Percentiles rank a stretch among this genome's conserved stretches.
Evolutionary conservation across 2,329 filamentous ascomycete genomes (phyloP).

Genomic region (Graphilbum fragrans): DNA sequence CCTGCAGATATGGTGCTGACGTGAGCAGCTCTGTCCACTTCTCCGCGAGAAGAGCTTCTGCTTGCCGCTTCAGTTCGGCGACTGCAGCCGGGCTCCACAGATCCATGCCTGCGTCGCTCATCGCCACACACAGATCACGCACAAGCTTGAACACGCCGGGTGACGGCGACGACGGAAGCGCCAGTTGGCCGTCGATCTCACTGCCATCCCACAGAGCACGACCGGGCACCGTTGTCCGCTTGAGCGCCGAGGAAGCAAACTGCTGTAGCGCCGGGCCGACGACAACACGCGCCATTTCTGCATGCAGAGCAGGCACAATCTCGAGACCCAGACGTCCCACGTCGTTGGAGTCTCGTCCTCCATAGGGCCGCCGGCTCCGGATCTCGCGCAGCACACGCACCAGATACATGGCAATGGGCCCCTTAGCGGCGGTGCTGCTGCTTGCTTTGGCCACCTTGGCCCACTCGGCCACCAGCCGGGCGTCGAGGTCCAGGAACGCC

Average conservation of each 20-base stretch:
- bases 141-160: slow-evolving; percentile 62
- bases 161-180: slow-evolving; percentile 68
- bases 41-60: slow-evolving; percentile 38
- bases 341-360: background rate
- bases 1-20: slow-evolving; percentile 7
- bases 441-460: slow-evolving; percentile 21
- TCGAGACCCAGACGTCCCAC: slow-evolving; percentile 45
- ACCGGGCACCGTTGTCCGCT: slow-evolving; percentile 40
- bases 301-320: slow-evolving; percentile 53
- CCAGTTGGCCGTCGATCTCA: slow-evolving; percentile 65
- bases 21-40: slow-evolving; percentile 33
- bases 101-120: slow-evolving; percentile 62
- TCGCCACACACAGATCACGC: slow-evolving; percentile 48
- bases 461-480: slow-evolving; percentile 40
- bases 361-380: slow-evolving; percentile 46
- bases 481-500: slow-evolving; percentile 36
- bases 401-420: slow-evolving; percentile 50
- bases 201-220: slow-evolving; percentile 66
- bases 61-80: slow-evolving; percentile 43
- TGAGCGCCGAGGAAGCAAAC: slow-evolving; percentile 28
- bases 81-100: slow-evolving; percentile 69
- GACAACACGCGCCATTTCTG: slow-evolving; percentile 43
- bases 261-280: slow-evolving; percentile 34
- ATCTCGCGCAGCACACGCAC: slow-evolving; percentile 66
- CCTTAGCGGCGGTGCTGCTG: slow-evolving; percentile 35